Percentiles rank a stretch among this genome's conserved stretches.
Conservation (phyloP, 192 early-diverging fungal genomes). For the Entophlyctis luteolus region DNA sequence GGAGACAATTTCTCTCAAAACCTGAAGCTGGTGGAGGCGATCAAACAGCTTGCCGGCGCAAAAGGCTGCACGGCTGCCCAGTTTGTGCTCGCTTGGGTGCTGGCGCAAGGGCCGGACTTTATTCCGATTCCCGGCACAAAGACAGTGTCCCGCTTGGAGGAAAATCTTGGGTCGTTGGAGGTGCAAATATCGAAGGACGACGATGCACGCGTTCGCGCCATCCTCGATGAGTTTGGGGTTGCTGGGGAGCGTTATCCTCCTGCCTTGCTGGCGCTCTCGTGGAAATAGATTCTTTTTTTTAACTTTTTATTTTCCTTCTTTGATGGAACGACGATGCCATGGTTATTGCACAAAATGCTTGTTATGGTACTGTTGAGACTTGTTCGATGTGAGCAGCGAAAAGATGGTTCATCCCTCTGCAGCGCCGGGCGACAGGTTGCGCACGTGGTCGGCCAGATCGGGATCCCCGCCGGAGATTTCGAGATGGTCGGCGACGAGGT, state of each 20-base stretch:
- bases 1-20: conserved; percentile 53
- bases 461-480: no score
- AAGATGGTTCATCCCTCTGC: no score
- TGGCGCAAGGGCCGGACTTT: conserved; percentile 38
- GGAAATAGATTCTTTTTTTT: background rate
- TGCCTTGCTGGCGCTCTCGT: background rate
- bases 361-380: no score
- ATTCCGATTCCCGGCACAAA: conserved; percentile 60
- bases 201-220: conserved; percentile 13
- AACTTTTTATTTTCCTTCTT: no score
- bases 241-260: conserved; percentile 27
- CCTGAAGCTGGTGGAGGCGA: conserved; percentile 51
- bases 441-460: no score
- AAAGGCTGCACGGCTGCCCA: conserved; percentile 48
- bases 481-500: background rate
- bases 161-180: conserved; percentile 26
- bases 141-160: conserved; percentile 26
- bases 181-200: conserved; percentile 31
- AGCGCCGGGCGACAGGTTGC: no score
- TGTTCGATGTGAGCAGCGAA: no score
- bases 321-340: no score
- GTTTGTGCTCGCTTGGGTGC: conserved; percentile 60
- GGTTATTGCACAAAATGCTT: no score
- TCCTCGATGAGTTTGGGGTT: conserved; percentile 12
- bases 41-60: conserved; percentile 42